These are phyloP conservation scores for Gomphus bonarii DNA, from an alignment of 1,284 basidiomycete species.

Conservation along the genomic window DNA sequence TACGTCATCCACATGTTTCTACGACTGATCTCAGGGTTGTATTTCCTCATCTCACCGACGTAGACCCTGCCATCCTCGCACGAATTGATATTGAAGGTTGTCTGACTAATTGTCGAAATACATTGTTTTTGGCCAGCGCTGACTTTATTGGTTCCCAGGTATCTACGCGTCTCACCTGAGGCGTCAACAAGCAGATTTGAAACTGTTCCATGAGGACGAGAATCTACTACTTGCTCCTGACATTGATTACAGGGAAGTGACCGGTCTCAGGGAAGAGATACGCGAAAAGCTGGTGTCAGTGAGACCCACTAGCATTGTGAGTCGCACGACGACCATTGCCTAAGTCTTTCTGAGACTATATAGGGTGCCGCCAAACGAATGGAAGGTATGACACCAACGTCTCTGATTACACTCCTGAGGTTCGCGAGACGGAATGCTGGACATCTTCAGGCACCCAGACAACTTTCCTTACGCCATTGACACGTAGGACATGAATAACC, in stretches of 20 bases:
- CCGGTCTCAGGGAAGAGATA: constrained; percentile 70
- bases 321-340: constrained; percentile 19
- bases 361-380: constrained; percentile 75
- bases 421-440: constrained; percentile 29
- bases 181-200: constrained; percentile 68
- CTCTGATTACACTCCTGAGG: constrained; percentile 51
- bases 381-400: constrained; percentile 79
- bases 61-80: constrained; percentile 43
- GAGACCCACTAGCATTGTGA: constrained; percentile 61
- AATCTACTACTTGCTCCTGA: constrained; percentile 54
- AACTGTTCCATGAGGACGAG: constrained; percentile 71
- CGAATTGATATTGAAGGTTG: constrained; percentile 67
- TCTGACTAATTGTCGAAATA: background rate
- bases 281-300: constrained; percentile 52
- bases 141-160: constrained; percentile 25
- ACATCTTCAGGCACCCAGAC: background rate
- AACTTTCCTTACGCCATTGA: background rate
- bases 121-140: background rate
- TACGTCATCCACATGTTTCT: constrained; percentile 53
- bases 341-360: background rate
- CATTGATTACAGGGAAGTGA: constrained; percentile 58
- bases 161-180: constrained; percentile 51
- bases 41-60: constrained; percentile 43
- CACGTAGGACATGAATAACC: background rate
- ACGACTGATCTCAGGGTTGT: constrained; percentile 33